Evolutionary conservation across 2,329 filamentous ascomycete species (phyloP), one percentile per base, ranked within the genome.

Genomic region (Scorias spongiosa): DNA sequence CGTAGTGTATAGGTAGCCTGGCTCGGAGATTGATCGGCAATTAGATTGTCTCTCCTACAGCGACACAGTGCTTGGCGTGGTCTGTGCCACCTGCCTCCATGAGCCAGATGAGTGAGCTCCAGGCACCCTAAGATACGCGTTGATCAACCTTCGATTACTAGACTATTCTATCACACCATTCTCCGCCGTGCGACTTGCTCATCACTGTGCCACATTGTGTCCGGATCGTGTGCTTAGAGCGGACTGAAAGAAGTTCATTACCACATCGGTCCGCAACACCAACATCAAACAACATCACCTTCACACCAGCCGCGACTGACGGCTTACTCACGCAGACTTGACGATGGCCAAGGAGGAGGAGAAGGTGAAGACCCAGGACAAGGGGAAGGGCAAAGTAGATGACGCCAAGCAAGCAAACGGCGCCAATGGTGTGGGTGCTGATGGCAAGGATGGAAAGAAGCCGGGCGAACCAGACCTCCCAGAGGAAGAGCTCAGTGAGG

Each of bases 271-370:
- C 20, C 20, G 20, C 20, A 26, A 26, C 20, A 7, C 7, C 20
- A 26, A 26, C 20, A 26, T 26, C 20, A 26, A 26, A 26, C 20
- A 26, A 26, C 20, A 26, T 26, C 20, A 26, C 20, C 20, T 3
- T 7, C 20, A 26, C 20, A 26, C 4, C 20, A 26, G 20, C 32
- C 32, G 32, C 15, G 32, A 36, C 15, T 15, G 15, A 15, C 32
- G 32, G 11, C 32, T 36, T 15, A 36, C 32, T 36, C 9, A 3
- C 32, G 9, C 3, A 26, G 20, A 15, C 15, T 36, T 36, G 32
- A 94, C 45, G 53, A 70, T 96, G 91, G 88, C 88, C 69, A 84
- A 93, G 74, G 86, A 93, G 68, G 85, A 81, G 70, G 84, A 93
- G 69, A 76, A 81, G 73, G 75, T 83, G 65, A 84, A 83, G 67